phyloP scores from a whole-genome alignment of 108 stramenopile species.

The Epithemia pelagica region DNA sequence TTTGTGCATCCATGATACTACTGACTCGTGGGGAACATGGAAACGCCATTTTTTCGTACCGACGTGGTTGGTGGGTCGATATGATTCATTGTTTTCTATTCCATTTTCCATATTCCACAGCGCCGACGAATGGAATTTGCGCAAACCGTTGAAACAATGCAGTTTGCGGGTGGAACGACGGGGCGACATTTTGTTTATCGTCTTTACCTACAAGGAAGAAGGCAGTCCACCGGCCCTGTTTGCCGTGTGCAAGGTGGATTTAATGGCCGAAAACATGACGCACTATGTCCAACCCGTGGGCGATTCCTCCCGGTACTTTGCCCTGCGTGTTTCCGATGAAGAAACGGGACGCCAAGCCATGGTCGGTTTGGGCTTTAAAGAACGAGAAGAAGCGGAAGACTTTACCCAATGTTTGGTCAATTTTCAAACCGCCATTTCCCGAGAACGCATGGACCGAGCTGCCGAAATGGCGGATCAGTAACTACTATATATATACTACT shows the following conservation, averaged over 20 bases:
- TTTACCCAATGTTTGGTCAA: conserved; percentile 27
- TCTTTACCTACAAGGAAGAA: conserved; percentile 41
- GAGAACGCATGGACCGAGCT: conserved; percentile 8
- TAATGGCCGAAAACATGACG: conserved; percentile 18
- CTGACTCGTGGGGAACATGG: too few relatives aligned
- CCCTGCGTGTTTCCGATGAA: conserved; percentile 59
- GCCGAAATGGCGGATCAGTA: conserved; percentile 9
- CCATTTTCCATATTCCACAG: too few relatives aligned
- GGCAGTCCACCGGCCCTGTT: conserved; percentile 22
- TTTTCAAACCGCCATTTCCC: conserved; percentile 9
- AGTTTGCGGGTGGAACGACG: conserved; percentile 43
- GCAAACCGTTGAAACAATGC: conserved; percentile 39
- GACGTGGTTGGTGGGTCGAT: too few relatives aligned
- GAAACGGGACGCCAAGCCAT: conserved; percentile 57
- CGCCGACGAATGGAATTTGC: conserved; percentile 43
- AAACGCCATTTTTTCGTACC: too few relatives aligned
- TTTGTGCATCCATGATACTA: too few relatives aligned
- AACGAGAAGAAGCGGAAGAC: conserved; percentile 72
- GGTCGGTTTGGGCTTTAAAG: conserved; percentile 78
- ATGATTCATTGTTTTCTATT: too few relatives aligned
- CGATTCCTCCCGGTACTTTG: conserved; percentile 79
- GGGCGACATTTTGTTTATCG: conserved; percentile 30
- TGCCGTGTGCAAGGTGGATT: conserved; percentile 32
- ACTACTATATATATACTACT: too few relatives aligned
- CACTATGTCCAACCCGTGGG: conserved; percentile 71